Evolutionary conservation across 176 grass and related monocot species (phyloP).

Genomic region (Triticum monococcum): DNA sequence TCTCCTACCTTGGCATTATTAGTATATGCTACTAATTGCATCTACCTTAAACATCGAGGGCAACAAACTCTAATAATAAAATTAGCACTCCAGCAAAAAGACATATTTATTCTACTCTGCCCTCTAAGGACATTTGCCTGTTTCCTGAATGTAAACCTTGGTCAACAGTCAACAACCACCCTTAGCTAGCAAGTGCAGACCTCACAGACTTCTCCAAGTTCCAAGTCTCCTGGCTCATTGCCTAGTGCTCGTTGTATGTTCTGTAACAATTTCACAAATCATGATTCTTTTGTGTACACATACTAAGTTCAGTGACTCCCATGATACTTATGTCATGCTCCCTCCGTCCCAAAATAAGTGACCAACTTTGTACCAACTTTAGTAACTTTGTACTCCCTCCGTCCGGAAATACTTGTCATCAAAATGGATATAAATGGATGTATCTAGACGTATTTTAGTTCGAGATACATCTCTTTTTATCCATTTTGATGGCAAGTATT

Average conservation of each 20-base stretch:
- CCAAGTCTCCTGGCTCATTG: background rate
- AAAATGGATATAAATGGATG: too few relatives aligned
- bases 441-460: too few relatives aligned
- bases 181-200: background rate
- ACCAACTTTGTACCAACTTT: too few relatives aligned
- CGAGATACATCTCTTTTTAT: too few relatives aligned
- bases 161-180: background rate
- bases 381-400: too few relatives aligned
- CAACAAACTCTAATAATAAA: background rate
- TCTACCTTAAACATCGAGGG: background rate
- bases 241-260: background rate
- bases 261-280: background rate
- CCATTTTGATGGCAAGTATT: too few relatives aligned
- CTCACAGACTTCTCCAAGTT: background rate
- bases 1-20: background rate
- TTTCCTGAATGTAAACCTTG: background rate
- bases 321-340: background rate
- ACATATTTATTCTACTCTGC: background rate
- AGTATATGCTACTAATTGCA: constrained; percentile 5
- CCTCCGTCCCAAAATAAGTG: too few relatives aligned
- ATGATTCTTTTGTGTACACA: background rate
- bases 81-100: background rate
- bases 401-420: too few relatives aligned
- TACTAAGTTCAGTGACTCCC: background rate
- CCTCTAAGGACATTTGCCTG: background rate